These are phyloP conservation scores for Termitomyces sp. DNA, from an alignment of 768 basidiomycete genomes.

Conservation along the genomic window DNA sequence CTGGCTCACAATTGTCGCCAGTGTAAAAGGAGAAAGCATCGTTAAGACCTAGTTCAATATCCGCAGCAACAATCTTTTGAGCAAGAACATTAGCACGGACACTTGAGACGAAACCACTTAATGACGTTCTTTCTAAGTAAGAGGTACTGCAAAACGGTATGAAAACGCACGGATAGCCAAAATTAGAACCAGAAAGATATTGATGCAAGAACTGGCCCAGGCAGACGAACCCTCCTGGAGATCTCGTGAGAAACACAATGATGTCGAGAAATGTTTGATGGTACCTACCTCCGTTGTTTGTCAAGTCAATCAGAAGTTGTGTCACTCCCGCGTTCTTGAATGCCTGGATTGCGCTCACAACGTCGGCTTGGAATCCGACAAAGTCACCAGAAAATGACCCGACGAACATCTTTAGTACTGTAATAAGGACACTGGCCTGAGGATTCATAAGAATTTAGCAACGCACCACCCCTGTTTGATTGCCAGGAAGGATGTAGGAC, in stretches of 20 bases:
- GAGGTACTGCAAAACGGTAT: background rate
- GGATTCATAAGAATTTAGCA: background rate
- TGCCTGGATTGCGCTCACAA: slow-evolving; percentile 35
- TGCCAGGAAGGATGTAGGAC: slow-evolving; percentile 50
- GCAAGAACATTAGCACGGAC: slow-evolving; percentile 52
- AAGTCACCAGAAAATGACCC: slow-evolving; percentile 54
- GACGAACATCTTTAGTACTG: slow-evolving; percentile 44
- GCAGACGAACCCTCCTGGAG: slow-evolving; percentile 55
- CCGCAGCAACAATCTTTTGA: slow-evolving; percentile 49
- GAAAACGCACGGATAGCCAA: slow-evolving; percentile 44
- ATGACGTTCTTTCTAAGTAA: background rate
- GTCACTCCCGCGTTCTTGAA: slow-evolving; percentile 47
- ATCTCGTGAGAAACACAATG: background rate
- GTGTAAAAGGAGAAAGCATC: slow-evolving; percentile 37
- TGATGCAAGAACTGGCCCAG: slow-evolving; percentile 57
- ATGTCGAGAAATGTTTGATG: background rate
- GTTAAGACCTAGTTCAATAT: slow-evolving; percentile 41
- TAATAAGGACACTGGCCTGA: background rate
- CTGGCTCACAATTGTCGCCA: slow-evolving; percentile 44
- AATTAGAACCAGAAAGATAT: slow-evolving; percentile 44
- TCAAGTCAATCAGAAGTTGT: slow-evolving; percentile 50
- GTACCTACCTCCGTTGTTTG: slow-evolving; percentile 53
- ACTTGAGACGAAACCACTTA: slow-evolving; percentile 53
- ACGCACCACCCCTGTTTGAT: slow-evolving; percentile 55
- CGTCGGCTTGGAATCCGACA: slow-evolving; percentile 46